Conservation (phyloP, 768 basidiomycete species). For the Fomitopsis serialis region DNA sequence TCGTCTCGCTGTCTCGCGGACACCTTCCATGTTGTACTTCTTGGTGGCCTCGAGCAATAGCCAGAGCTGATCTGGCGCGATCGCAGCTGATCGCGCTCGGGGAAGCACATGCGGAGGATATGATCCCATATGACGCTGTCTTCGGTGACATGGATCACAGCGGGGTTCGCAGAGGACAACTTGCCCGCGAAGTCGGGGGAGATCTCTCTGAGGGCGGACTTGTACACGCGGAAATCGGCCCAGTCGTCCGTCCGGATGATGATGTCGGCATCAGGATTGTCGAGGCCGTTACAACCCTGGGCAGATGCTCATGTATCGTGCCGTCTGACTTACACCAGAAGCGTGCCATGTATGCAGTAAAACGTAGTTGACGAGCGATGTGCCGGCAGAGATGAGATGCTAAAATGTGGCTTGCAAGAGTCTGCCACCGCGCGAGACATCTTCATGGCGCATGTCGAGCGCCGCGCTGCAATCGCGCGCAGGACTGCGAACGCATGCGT, state of each 20-base stretch:
- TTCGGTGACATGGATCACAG: not conserved
- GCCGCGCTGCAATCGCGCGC: too few species aligned
- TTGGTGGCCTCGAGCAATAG: slow-evolving; percentile 43
- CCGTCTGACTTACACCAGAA: too few species aligned
- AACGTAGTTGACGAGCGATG: too few species aligned
- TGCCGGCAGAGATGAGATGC: too few species aligned
- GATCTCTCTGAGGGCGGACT: slow-evolving; percentile 18
- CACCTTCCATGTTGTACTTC: slow-evolving; percentile 47
- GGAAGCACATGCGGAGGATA: not conserved
- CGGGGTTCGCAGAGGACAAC: slow-evolving; percentile 4
- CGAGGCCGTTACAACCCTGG: too few species aligned
- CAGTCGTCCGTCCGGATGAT: slow-evolving; percentile 21
- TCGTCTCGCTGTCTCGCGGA: not conserved
- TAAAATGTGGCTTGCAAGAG: too few species aligned
- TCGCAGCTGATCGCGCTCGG: not conserved
- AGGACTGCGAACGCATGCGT: too few species aligned
- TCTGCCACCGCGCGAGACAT: too few species aligned
- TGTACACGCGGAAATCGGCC: slow-evolving; percentile 19
- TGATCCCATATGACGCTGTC: not conserved
- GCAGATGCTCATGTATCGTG: too few species aligned
- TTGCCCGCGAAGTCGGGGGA: slow-evolving; percentile 23
- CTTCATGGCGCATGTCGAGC: too few species aligned
- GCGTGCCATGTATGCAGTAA: too few species aligned
- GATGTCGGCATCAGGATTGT: slow-evolving; percentile 14
- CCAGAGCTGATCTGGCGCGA: slow-evolving; percentile 41